Conservation (phyloP, 2,329 filamentous ascomycete species). For the Diaporthe sp. region DNA sequence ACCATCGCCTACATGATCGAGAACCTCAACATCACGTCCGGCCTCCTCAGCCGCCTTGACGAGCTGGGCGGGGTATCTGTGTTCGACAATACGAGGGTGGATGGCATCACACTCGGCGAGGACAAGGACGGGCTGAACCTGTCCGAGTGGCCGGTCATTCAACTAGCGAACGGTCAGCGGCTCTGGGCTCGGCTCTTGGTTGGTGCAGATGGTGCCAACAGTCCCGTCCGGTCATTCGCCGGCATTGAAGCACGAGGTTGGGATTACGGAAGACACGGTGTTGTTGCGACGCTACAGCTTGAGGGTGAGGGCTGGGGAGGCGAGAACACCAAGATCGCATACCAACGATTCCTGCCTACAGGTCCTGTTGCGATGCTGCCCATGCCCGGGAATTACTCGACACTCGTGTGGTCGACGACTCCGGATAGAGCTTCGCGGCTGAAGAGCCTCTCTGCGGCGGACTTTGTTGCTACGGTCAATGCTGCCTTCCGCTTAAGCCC, state of each 20-base stretch:
- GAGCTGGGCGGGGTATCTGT: slow-evolving; percentile 78
- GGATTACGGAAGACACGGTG: slow-evolving; percentile 92
- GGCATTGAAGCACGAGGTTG: slow-evolving; percentile 89
- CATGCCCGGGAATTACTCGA: slow-evolving; percentile 84
- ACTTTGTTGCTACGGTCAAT: slow-evolving; percentile 92
- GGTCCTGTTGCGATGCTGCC: slow-evolving; percentile 94
- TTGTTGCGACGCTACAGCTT: slow-evolving; percentile 89
- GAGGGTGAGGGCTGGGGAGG: slow-evolving; percentile 71
- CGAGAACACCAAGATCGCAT: slow-evolving; percentile 78
- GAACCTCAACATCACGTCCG: slow-evolving; percentile 89
- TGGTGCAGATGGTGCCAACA: slow-evolving; percentile 95
- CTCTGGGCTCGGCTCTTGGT: slow-evolving; percentile 88
- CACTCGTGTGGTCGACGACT: slow-evolving; percentile 95
- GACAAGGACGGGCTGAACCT: slow-evolving; percentile 80
- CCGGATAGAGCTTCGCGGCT: slow-evolving; percentile 82
- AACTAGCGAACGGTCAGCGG: slow-evolving; percentile 74
- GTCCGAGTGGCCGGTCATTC: slow-evolving; percentile 88
- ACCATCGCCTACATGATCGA: slow-evolving; percentile 97
- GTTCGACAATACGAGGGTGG: slow-evolving; percentile 83
- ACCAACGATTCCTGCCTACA: slow-evolving; percentile 94
- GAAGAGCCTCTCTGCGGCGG: slow-evolving; percentile 78
- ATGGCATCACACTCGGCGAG: slow-evolving; percentile 82
- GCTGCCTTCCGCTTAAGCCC: slow-evolving; percentile 88
- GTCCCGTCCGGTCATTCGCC: slow-evolving; percentile 90
- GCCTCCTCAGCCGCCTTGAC: slow-evolving; percentile 78